Evolutionary conservation across 768 basidiomycete species (phyloP).

Genomic region (Mycena venus): DNA sequence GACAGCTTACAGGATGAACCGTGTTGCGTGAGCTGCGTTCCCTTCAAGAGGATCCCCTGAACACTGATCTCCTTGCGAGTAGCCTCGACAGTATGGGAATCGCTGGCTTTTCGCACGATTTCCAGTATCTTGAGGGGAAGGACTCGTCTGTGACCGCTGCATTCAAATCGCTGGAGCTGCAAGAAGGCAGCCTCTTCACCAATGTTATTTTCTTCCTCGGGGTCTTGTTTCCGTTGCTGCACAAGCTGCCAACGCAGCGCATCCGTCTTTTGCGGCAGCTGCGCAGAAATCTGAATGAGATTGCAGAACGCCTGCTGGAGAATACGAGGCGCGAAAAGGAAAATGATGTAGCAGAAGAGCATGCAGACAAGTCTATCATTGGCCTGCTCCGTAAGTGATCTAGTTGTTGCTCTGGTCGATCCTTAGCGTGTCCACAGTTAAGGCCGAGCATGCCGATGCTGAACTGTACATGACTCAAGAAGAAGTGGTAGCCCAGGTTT

Average conservation of each 20-base stretch:
- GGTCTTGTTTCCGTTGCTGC: conserved; percentile 44
- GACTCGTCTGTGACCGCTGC: conserved; percentile 23
- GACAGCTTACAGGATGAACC: conserved; percentile 27
- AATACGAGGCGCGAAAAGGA: conserved; percentile 49
- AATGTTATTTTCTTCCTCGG: conserved; percentile 40
- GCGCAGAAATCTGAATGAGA: conserved; percentile 45
- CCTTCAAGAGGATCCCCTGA: too few relatives aligned
- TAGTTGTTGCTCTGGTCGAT: too few relatives aligned
- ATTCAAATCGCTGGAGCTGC: conserved; percentile 14
- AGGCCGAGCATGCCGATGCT: conserved; percentile 44
- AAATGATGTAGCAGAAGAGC: conserved; percentile 33
- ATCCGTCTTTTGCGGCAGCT: conserved; percentile 39
- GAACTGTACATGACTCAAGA: conserved; percentile 52
- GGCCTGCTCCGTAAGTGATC: conserved; percentile 48
- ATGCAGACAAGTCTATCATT: conserved; percentile 52
- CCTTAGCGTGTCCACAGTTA: conserved; percentile 44
- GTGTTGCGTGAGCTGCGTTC: conserved; percentile 23
- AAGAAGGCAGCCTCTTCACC: background rate
- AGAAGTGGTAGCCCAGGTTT: conserved; percentile 57
- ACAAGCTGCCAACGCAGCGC: conserved; percentile 47
- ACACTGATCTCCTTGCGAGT: conserved; percentile 26
- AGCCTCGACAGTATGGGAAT: conserved; percentile 49
- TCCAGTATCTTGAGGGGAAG: conserved; percentile 52
- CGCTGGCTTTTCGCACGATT: conserved; percentile 60
- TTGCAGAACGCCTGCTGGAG: conserved; percentile 48